These are phyloP conservation scores for Zoysia pacifica DNA, from an alignment of 176 grass and related monocot species.

Conservation along the genomic window DNA sequence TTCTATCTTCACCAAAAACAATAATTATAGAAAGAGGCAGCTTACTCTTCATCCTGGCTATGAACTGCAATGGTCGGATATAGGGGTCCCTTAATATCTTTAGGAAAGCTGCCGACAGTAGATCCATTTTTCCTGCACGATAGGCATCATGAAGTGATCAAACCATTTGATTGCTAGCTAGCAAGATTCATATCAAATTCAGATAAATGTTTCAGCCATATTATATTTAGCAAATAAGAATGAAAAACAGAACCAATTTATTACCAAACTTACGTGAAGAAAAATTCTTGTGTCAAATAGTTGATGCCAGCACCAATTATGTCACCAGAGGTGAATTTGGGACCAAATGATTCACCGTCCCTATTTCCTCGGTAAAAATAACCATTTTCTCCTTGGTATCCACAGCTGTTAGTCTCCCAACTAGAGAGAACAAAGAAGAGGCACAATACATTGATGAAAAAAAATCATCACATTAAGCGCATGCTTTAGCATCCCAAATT, in stretches of 20 bases:
- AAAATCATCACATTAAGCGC: neutral
- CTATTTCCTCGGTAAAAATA: conserved; percentile 59
- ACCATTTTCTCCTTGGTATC: conserved; percentile 96
- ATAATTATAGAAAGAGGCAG: conserved; percentile 18
- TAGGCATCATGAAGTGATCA: neutral
- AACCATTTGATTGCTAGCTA: neutral
- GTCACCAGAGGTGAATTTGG: conserved; percentile 88
- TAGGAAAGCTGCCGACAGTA: conserved; percentile 64
- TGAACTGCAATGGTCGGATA: conserved; percentile 95
- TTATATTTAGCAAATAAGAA: neutral
- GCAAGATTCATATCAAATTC: neutral
- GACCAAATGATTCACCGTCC: conserved; percentile 79
- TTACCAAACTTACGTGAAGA: conserved; percentile 88
- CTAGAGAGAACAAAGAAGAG: conserved; percentile 51
- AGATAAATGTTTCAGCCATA: neutral
- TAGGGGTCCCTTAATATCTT: conserved; percentile 74
- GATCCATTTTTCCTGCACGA: conserved; percentile 85
- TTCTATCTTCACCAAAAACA: conserved; percentile 15
- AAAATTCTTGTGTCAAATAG: conserved; percentile 76
- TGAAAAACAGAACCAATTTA: neutral
- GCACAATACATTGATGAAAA: neutral
- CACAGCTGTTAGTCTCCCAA: conserved; percentile 88
- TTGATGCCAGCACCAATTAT: conserved; percentile 88
- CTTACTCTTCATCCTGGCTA: conserved; percentile 90
- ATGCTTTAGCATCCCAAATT: conserved; percentile 23